Conservation (phyloP, 148 eudicot genomes). For the Rhododendron vialii region DNA sequence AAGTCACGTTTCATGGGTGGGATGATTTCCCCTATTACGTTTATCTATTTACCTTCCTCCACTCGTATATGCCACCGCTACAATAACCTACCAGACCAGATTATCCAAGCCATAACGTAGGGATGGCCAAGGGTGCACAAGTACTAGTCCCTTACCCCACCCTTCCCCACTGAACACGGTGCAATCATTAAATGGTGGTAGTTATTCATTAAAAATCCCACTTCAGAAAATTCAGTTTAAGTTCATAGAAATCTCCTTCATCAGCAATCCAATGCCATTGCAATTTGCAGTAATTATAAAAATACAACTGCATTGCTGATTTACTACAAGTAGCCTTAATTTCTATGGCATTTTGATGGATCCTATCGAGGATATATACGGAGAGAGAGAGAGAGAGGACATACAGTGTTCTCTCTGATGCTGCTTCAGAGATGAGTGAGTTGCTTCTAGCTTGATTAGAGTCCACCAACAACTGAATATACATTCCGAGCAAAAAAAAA, state of each 20-base stretch:
- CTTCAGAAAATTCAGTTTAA: not conserved
- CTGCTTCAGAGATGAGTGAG: not conserved
- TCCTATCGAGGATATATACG: not conserved
- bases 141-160: not conserved
- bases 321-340: not conserved
- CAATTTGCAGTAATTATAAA: not conserved
- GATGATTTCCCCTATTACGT: not conserved
- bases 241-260: not conserved
- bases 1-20: not conserved
- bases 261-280: not conserved
- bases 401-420: conserved; percentile 14
- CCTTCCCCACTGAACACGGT: not conserved
- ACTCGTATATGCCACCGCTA: not conserved
- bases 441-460: conserved; percentile 4
- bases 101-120: not conserved
- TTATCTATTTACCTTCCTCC: not conserved
- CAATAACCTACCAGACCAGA: not conserved
- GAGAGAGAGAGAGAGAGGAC: not conserved
- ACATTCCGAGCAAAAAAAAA: not conserved
- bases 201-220: not conserved
- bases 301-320: not conserved
- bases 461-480: conserved; percentile 1
- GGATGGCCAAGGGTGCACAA: not conserved
- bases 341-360: not conserved
- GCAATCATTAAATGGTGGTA: not conserved